A percentile compares a stretch with the other conserved stretches of the same genome.
Evolutionary conservation across 352 stramenopile species (phyloP).

Genomic region (Phytophthora sp.): DNA sequence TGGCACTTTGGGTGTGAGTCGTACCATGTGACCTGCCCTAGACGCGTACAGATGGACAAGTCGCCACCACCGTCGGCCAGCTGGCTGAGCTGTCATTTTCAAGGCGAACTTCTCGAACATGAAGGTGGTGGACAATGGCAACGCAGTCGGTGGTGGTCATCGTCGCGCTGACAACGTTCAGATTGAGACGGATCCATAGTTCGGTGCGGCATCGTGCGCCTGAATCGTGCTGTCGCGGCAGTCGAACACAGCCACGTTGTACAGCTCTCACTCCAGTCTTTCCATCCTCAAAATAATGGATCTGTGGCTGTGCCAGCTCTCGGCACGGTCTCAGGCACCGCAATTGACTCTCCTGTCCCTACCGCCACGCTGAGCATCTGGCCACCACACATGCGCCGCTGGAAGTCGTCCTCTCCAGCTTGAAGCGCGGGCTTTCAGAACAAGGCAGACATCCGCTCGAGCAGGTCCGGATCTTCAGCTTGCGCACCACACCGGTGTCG

Average conservation of each 20-base stretch:
- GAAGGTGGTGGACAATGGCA: constrained; percentile 15
- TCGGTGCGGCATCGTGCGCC: constrained; percentile 4
- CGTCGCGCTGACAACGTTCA: too few species aligned
- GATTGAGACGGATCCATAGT: constrained; percentile 7
- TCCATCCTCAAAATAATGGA: not conserved
- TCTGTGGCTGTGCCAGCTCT: not conserved
- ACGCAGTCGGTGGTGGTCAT: too few species aligned
- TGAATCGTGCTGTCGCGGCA: constrained; percentile 15
- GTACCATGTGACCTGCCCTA: constrained; percentile 26
- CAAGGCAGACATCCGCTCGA: constrained; percentile 2
- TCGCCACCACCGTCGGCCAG: constrained; percentile 12
- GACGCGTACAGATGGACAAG: constrained; percentile 31
- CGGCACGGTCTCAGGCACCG: not conserved
- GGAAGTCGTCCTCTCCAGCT: constrained; percentile 8
- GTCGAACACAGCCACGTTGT: not conserved
- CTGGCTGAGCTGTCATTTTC: constrained; percentile 18
- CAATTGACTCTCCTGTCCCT: not conserved
- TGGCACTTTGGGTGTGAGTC: constrained; percentile 10
- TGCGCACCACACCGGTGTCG: constrained; percentile 11
- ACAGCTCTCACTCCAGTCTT: not conserved
- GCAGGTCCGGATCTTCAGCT: constrained; percentile 16
- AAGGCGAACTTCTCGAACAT: not conserved
- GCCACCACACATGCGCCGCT: constrained; percentile 1
- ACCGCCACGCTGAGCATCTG: constrained; percentile 4
- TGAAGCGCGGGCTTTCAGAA: not conserved